phyloP scores from a whole-genome alignment of 305 asterid species.

The Ajuga reptans region DNA sequence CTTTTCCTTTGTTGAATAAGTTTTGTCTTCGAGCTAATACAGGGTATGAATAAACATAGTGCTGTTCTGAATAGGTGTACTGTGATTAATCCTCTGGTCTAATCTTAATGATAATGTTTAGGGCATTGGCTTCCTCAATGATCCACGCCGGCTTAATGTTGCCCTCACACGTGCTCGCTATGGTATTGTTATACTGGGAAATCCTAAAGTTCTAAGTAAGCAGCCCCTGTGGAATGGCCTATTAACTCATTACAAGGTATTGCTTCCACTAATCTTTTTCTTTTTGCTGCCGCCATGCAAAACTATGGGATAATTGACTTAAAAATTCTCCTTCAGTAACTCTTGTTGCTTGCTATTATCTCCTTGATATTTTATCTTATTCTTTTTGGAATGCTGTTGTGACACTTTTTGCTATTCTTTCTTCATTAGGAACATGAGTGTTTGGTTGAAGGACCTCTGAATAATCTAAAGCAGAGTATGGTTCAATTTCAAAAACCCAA shows the following conservation, averaged over 20 bases:
- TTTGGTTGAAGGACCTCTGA: slow-evolving; percentile 98
- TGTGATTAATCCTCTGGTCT: background rate
- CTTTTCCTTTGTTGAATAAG: background rate
- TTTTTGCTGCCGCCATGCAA: background rate
- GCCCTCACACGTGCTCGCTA: slow-evolving; percentile 99
- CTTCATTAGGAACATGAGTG: slow-evolving; percentile 82
- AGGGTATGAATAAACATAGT: background rate
- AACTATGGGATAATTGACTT: background rate
- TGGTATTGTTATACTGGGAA: slow-evolving; percentile 95
- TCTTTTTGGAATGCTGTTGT: background rate
- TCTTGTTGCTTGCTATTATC: too few relatives aligned
- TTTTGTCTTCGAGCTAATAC: background rate
- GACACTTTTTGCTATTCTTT: slow-evolving; percentile 12
- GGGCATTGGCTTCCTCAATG: slow-evolving; percentile 99
- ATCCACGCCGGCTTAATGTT: slow-evolving; percentile 97
- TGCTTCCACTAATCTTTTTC: background rate
- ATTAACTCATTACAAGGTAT: slow-evolving; percentile 91
- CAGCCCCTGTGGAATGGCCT: slow-evolving; percentile 96
- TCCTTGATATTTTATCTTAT: too few relatives aligned
- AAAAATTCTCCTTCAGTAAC: background rate
- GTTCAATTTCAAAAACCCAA: slow-evolving; percentile 99
- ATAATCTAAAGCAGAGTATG: slow-evolving; percentile 98
- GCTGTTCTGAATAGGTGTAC: background rate
- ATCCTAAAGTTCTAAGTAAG: slow-evolving; percentile 95
- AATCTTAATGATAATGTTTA: slow-evolving; percentile 24